Percentiles rank a stretch among this genome's conserved stretches.
These are phyloP conservation scores for Volvox carteri DNA, from an alignment of 163 green algal species.

Conservation along the genomic window DNA sequence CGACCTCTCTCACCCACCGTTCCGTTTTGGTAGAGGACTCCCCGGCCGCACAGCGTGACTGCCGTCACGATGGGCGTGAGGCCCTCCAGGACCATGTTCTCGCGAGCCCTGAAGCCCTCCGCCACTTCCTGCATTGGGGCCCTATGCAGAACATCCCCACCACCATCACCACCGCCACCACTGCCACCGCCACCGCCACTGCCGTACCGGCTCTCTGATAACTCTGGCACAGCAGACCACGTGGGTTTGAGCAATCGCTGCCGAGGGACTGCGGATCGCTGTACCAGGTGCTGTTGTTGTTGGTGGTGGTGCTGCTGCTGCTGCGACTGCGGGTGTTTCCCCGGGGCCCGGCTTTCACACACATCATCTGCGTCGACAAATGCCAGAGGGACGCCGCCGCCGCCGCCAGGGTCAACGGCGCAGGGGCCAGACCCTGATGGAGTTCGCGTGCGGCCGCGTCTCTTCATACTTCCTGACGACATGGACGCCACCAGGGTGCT, in stretches of 20 bases:
- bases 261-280: not conserved
- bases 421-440: too few relatives aligned
- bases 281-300: not conserved
- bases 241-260: not conserved
- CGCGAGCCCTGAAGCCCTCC: not conserved
- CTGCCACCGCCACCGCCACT: not conserved
- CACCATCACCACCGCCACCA: not conserved
- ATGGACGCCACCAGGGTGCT: not conserved
- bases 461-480: not conserved
- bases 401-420: not conserved
- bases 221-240: not conserved
- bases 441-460: too few relatives aligned
- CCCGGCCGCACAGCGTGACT: not conserved
- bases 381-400: not conserved
- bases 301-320: not conserved
- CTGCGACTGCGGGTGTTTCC: not conserved
- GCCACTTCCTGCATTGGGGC: not conserved
- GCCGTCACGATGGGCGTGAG: conserved; percentile 9
- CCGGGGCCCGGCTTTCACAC: not conserved
- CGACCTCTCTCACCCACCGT: conserved; percentile 4
- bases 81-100: conserved; percentile 17
- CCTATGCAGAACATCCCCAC: not conserved
- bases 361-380: not conserved
- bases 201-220: not conserved
- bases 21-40: conserved; percentile 10